Conservation (phyloP, 2,329 filamentous ascomycete genomes). For the Diaporthe citrichinensis region DNA sequence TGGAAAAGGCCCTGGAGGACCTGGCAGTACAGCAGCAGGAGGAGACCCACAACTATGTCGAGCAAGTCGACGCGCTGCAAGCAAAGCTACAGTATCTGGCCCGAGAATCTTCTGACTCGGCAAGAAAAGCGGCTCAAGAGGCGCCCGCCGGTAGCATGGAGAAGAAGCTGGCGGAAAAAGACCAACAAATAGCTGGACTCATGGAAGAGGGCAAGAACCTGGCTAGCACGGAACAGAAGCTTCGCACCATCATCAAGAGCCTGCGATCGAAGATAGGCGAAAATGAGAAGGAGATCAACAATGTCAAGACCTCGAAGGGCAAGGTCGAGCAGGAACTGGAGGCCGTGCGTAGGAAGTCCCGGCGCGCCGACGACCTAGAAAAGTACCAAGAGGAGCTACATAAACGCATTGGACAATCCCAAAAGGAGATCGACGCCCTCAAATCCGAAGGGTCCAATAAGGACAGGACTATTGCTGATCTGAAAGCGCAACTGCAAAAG, state of each 20-base stretch:
- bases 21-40: conserved; percentile 76
- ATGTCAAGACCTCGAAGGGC: conserved; percentile 71
- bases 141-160: conserved; percentile 77
- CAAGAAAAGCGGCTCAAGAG: conserved; percentile 76
- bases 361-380: conserved; percentile 67
- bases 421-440: conserved; percentile 64
- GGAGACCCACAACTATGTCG: conserved; percentile 86
- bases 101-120: conserved; percentile 81
- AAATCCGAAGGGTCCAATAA: conserved; percentile 74
- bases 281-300: conserved; percentile 74
- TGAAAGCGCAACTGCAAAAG: conserved; percentile 78
- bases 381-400: conserved; percentile 67
- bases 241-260: conserved; percentile 86
- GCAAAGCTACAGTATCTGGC: conserved; percentile 92
- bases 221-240: conserved; percentile 87
- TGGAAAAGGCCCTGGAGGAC: conserved; percentile 54
- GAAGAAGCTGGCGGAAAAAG: conserved; percentile 88
- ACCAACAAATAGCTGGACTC: conserved; percentile 88
- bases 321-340: conserved; percentile 67
- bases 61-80: conserved; percentile 92
- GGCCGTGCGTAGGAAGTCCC: conserved; percentile 61
- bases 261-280: conserved; percentile 76
- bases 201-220: conserved; percentile 94
- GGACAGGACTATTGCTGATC: conserved; percentile 74
- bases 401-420: conserved; percentile 71